Percentiles rank a stretch among this genome's conserved stretches.
These are phyloP conservation scores for Tricladium varicosporioides DNA, from an alignment of 2,329 filamentous ascomycete genomes.

Conservation along the genomic window DNA sequence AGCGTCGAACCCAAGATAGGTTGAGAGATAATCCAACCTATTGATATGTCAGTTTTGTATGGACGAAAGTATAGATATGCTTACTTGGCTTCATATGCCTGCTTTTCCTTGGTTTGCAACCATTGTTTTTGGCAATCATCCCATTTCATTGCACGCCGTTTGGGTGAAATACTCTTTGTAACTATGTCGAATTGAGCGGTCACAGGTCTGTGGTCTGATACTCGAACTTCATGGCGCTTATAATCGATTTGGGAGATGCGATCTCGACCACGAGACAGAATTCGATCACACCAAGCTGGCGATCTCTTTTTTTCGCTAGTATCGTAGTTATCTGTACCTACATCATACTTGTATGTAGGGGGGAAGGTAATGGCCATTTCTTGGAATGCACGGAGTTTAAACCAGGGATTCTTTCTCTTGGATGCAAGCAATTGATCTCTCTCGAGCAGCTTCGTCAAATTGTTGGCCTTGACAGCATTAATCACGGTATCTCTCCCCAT, in stretches of 20 bases:
- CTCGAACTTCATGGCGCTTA: slow-evolving; percentile 79
- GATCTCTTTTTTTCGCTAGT: slow-evolving; percentile 90
- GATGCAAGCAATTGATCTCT: slow-evolving; percentile 91
- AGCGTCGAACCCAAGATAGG: slow-evolving; percentile 50
- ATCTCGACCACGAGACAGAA: slow-evolving; percentile 80
- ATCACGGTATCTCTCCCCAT: slow-evolving; percentile 94
- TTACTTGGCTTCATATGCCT: slow-evolving; percentile 76
- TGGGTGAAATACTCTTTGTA: slow-evolving; percentile 76
- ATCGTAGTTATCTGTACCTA: slow-evolving; percentile 91
- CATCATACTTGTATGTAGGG: slow-evolving; percentile 98
- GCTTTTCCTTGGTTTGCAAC: slow-evolving; percentile 65
- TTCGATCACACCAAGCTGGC: slow-evolving; percentile 93
- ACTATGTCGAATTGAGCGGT: slow-evolving; percentile 80
- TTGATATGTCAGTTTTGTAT: slow-evolving; percentile 6
- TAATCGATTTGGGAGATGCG: slow-evolving; percentile 88
- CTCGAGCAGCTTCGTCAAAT: slow-evolving; percentile 82
- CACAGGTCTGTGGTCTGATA: slow-evolving; percentile 91
- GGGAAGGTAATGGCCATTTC: slow-evolving; percentile 89
- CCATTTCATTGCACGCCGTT: slow-evolving; percentile 64
- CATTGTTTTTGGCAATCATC: slow-evolving; percentile 74
- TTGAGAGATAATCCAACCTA: slow-evolving; percentile 63
- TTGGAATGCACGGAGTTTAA: slow-evolving; percentile 84
- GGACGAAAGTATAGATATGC: slow-evolving; percentile 35
- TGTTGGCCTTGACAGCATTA: slow-evolving; percentile 75
- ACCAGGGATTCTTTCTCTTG: slow-evolving; percentile 83